Base-by-base conservation (phyloP, 257 asterid species). In the Fraxinus excelsior region DNA sequence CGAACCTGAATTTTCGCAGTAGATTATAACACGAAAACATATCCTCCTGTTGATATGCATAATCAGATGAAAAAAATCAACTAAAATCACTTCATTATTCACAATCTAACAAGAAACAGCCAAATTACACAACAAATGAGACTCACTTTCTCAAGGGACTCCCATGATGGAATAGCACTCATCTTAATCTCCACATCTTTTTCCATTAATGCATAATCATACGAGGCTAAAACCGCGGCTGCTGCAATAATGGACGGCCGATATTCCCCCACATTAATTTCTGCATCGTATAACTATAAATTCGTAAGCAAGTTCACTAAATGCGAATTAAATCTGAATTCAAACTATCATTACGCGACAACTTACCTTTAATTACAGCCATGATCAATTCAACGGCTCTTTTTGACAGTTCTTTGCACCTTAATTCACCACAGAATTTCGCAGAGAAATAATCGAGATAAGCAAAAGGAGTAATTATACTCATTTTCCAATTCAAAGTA, bases 401-500 rank as follows among this genome's bases (percentile, higher is more conserved):
- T 58, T 78, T 40, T 0, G 73, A 40, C 13, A 82, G 28, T 28
- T 80, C 86, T 14, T 75, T 69, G 26, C 3, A 69, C 72, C 75
- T 76, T n/a, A 73, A 53, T 25, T 82, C 83, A 70, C 68, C 76
- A 65, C 82, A 77, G 26, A 89, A 82, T 79, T 80, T 83, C 44
- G 53, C 19, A n/a, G 70, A 74, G 78, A 87, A 89, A 84, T 87
- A 89, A 73, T 70, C 80, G 0, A 87, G 84, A 72, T 82, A 89
- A 71, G 76, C 71, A 78, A 83, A 89, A 14, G 91, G 93, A 80
- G 90, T 89, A 23, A 72, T 56, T 66, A 32, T 67, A 80, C 72
- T 73, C 85, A 89, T 80, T 74, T 81, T 89, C 93, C 93, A 89
- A 12, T 77, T 87, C 85, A 87, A 73, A 0, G 91, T 84, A 29